These are phyloP conservation scores for Agrocybe praecox DNA, from an alignment of 768 basidiomycete genomes.

Conservation along the genomic window DNA sequence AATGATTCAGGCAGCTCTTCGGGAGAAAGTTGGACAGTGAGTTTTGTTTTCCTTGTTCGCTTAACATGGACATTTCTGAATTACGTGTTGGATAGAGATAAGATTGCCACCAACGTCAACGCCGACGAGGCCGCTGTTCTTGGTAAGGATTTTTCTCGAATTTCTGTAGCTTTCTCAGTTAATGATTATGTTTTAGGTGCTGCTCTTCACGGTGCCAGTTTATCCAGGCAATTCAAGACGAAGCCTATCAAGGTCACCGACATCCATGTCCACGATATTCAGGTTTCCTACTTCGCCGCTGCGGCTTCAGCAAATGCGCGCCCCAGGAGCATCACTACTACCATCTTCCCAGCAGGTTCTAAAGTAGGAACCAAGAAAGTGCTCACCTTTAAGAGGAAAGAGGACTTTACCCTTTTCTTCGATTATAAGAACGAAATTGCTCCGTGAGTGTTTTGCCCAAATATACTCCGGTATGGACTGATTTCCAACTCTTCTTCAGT, in stretches of 20 bases:
- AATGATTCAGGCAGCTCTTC: constrained; percentile 86
- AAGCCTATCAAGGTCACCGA: constrained; percentile 90
- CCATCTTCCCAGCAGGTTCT: constrained; percentile 77
- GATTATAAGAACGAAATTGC: constrained; percentile 69
- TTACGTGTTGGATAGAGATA: constrained; percentile 54
- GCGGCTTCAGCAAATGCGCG: constrained; percentile 46
- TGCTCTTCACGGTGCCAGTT: constrained; percentile 86
- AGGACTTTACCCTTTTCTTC: constrained; percentile 80
- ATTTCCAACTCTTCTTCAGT: constrained; percentile 30
- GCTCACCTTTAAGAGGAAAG: constrained; percentile 80
- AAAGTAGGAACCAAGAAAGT: constrained; percentile 85
- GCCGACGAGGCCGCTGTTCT: constrained; percentile 96
- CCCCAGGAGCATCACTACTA: constrained; percentile 72
- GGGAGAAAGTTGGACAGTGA: constrained; percentile 75
- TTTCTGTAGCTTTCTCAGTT: neutral
- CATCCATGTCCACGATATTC: constrained; percentile 71
- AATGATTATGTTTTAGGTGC: constrained; percentile 36
- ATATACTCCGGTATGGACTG: neutral
- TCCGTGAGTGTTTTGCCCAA: constrained; percentile 46
- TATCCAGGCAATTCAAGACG: constrained; percentile 92
- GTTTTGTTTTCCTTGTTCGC: constrained; percentile 26
- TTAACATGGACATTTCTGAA: neutral
- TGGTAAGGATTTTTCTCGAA: constrained; percentile 24
- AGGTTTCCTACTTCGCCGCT: constrained; percentile 76
- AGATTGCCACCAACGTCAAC: constrained; percentile 94